Conservation (phyloP, 2,329 filamentous ascomycete genomes). For the Fusarium sp. region DNA sequence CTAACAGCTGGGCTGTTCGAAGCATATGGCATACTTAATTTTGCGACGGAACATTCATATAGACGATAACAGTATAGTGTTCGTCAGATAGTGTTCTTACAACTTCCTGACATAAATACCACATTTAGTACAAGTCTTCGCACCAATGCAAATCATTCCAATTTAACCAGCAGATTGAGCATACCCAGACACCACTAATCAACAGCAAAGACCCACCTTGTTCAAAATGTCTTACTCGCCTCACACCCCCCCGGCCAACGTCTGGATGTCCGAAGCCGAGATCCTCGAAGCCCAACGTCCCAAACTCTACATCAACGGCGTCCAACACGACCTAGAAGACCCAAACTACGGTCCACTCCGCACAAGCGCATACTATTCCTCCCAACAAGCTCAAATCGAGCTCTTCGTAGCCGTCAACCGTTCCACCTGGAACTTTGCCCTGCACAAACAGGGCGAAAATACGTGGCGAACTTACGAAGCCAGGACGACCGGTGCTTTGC, state of each 20-base stretch:
- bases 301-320: not conserved
- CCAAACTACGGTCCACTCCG: not conserved
- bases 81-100: too few species aligned
- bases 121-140: too few species aligned
- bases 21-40: too few species aligned
- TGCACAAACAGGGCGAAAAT: accelerated
- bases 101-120: not conserved
- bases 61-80: too few species aligned
- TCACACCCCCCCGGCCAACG: accelerated
- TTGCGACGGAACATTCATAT: too few species aligned
- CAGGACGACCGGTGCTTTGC: accelerated
- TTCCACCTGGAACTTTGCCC: not conserved
- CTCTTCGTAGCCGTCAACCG: not conserved
- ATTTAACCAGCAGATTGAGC: accelerated
- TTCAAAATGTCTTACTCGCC: not conserved
- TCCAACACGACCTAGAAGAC: not conserved
- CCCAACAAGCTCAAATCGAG: not conserved
- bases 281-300: not conserved
- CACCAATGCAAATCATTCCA: too few species aligned
- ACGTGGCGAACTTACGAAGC: not conserved
- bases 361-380: not conserved
- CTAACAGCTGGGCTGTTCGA: too few species aligned
- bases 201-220: not conserved
- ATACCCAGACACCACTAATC: accelerated
- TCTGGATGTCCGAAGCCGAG: not conserved